Base-by-base conservation (phyloP, 1,139 yeast genomes). In the Pichiaceae sp. region DNA sequence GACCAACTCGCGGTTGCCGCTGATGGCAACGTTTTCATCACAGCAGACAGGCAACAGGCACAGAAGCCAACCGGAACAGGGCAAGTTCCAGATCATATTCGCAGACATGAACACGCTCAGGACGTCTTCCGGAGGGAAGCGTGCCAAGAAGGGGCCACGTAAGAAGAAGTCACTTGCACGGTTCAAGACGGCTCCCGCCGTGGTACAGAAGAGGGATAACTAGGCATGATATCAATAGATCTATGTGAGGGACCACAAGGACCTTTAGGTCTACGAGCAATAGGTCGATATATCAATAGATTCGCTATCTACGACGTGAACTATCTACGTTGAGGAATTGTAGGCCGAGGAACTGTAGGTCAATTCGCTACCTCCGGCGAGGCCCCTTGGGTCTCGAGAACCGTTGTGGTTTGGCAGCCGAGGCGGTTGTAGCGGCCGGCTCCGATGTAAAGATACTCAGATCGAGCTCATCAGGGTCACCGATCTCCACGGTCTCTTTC, bases 401-500 rank as follows among this genome's bases (percentile, higher is more conserved):
- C 25, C 45, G 44, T 18, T 45, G 31, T 7, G 24, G 24, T 21
- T 21, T 7, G 7, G 24, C 11, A 11, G 24, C 11, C 11, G 24
- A 7, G 9, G 7, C 11, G 9, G 7, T 21, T 7, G 24, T 7
- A 21, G 12, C 32, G 7, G 24, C 7, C n/a, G n/a, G n/a, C 7
- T 31, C 26, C 3, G 20, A 33, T 0, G 42, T 41, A 20, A 55
- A 46, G n/a, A 41, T 48, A 8, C 45, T 35, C 19, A 70, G 46
- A 39, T 80, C 86, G 35, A 81, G 54, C 48, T 81, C 91, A 32
- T 68, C 70, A 18, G 79, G 60, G 53, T 81, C 89, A 7, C 89
- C 89, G 32, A 78, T 75, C 53, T 81, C 89, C 18, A 78, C 51
- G 12, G 66, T 58, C 37, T 71, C 70, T 32, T 65, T 64, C 18